Evolutionary conservation across 83 land plant genomes (phyloP), one percentile per base, ranked within the genome.

Genomic region (Picea abies): DNA sequence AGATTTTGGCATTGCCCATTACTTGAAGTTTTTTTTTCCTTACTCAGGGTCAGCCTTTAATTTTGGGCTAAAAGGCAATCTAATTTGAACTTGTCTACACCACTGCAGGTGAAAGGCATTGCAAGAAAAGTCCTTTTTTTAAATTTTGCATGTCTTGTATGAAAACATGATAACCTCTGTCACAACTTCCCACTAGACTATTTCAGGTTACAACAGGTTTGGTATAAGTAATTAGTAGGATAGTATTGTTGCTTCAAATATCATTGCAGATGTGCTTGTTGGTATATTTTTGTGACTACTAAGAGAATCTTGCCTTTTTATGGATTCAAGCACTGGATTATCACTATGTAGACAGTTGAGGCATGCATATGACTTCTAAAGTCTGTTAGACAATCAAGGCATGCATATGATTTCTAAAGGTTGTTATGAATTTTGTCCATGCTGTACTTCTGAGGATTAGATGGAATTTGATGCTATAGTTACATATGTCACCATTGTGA

Each of bases 371-470:
- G 56, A 49, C 56, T 49, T 49, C 41, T 39, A 5, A 49, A 10
- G 56, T 10, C 56, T 49, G 56, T 49, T 49, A 49, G 56, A 49
- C 56, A 49, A 49, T 49, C 56, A 49, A 49, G 56, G 56, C 12
- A 49, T 49, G 56, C 14, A 1, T 49, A 49, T 11, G 56, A 49
- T 14, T 11, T 49, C 32, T 65, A 6, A 23, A 65, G 29, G 68
- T 35, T 69, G 20, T 69, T 69, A 69, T 15, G 44, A 69, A 39
- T 69, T 69, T 69, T 37, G 20, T 69, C 73, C 20, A 69, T 69
- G 19, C 73, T 16, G 19, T 69, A 39, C 44, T 8, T 22, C 19
- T 72, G 44, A 19, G 56, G 17, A 16, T 71, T 20, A 19, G 39
- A 72, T 44, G 7, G 9, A 19, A 2, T 6, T 41, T 6, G 76